Conservation (phyloP, 208 protist species). For the Crithidia thermophila region DNA sequence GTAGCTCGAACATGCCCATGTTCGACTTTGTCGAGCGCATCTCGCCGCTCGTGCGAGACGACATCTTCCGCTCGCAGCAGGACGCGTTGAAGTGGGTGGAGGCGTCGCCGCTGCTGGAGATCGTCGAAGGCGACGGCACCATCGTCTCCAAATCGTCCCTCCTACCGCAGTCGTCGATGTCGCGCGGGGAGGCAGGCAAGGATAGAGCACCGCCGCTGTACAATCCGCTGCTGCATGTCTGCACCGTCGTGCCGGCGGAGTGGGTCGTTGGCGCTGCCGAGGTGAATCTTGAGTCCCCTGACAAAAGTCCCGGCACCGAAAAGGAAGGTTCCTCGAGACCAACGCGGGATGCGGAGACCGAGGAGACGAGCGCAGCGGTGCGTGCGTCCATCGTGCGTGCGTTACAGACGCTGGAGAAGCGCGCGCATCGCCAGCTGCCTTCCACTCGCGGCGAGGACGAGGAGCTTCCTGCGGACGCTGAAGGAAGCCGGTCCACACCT, state of each 20-base stretch:
- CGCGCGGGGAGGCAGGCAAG: not conserved
- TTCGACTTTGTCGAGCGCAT: constrained; percentile 58
- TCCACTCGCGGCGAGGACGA: not conserved
- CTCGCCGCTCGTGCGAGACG: constrained; percentile 50
- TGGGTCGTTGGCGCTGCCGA: constrained; percentile 11
- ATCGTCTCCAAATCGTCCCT: not conserved
- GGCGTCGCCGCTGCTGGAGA: constrained; percentile 33
- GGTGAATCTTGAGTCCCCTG: not conserved
- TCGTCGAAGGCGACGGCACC: constrained; percentile 29
- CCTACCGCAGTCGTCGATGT: not conserved
- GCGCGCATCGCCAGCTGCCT: not conserved
- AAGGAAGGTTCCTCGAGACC: too few species aligned
- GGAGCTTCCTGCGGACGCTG: not conserved
- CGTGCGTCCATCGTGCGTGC: not conserved
- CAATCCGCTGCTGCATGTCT: constrained; percentile 28
- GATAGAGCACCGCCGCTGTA: not conserved
- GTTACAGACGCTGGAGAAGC: not conserved
- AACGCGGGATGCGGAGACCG: not conserved
- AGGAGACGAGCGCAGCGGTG: not conserved
- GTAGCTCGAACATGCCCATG: constrained; percentile 33
- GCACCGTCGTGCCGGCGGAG: constrained; percentile 5
- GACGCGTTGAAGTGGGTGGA: constrained; percentile 42
- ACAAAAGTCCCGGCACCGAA: too few species aligned
- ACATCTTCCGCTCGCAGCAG: constrained; percentile 37
- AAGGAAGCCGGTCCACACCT: too few species aligned